These are phyloP conservation scores for Stramenopiles sp. DNA, from an alignment of 352 stramenopile species.

Conservation along the genomic window DNA sequence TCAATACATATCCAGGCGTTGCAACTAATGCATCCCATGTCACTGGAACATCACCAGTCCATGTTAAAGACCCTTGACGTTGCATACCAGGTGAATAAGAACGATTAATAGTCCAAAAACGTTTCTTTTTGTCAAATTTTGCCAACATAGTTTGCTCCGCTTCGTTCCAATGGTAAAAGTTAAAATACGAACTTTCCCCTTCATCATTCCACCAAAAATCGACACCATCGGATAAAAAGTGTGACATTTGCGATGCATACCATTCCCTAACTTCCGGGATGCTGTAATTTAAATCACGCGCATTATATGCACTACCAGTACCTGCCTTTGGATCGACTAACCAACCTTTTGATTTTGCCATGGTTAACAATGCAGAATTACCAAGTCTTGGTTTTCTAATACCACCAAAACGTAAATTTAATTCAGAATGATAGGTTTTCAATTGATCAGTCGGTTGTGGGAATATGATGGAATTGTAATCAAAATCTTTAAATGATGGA, in stretches of 20 bases:
- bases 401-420: background rate
- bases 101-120: constrained; percentile 15
- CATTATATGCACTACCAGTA: too few species aligned
- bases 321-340: background rate
- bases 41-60: constrained; percentile 15
- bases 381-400: background rate
- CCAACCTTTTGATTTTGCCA: background rate
- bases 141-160: background rate
- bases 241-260: background rate
- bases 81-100: constrained; percentile 16
- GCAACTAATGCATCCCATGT: constrained; percentile 11
- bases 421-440: background rate
- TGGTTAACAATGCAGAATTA: background rate
- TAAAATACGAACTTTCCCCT: background rate
- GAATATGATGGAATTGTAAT: background rate
- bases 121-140: background rate
- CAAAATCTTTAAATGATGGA: background rate
- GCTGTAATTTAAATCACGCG: constrained; percentile 4
- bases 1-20: constrained; percentile 13
- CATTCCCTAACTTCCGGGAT: background rate
- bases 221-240: background rate
- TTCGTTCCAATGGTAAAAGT: constrained; percentile 5
- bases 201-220: constrained; percentile 1
- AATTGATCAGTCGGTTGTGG: background rate
- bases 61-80: constrained; percentile 10